phyloP scores from a whole-genome alignment of 2,329 filamentous ascomycete species.

The Neospermospora avenae region DNA sequence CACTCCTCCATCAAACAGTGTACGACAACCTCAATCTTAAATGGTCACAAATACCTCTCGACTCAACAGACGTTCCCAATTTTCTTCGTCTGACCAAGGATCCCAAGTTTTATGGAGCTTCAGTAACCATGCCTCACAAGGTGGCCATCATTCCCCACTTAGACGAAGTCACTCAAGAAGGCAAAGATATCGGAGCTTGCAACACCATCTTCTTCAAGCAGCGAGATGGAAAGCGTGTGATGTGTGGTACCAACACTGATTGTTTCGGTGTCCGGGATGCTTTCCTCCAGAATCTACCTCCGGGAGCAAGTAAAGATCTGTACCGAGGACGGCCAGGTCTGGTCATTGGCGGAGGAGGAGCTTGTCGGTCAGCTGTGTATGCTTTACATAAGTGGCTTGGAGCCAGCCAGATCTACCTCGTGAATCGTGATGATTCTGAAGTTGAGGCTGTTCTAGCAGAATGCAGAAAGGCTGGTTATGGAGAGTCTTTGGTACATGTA shows the following conservation, averaged over 20 bases:
- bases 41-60: slow-evolving; percentile 51
- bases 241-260: slow-evolving; percentile 70
- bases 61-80: slow-evolving; percentile 46
- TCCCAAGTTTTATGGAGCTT: slow-evolving; percentile 62
- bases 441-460: slow-evolving; percentile 21
- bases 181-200: slow-evolving; percentile 68
- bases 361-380: slow-evolving; percentile 71
- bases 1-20: slow-evolving; percentile 50
- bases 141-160: slow-evolving; percentile 69
- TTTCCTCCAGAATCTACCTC: slow-evolving; percentile 42
- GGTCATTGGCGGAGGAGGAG: slow-evolving; percentile 63
- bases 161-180: slow-evolving; percentile 69
- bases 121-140: slow-evolving; percentile 82
- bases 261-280: slow-evolving; percentile 68
- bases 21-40: slow-evolving; percentile 47
- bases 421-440: slow-evolving; percentile 21
- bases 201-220: slow-evolving; percentile 66
- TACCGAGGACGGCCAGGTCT: slow-evolving; percentile 54
- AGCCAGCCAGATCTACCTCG: slow-evolving; percentile 21
- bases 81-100: slow-evolving; percentile 52
- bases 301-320: slow-evolving; percentile 24
- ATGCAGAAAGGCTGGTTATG: slow-evolving; percentile 20
- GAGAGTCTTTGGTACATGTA: slow-evolving; percentile 20
- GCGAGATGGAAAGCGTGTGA: slow-evolving; percentile 13
- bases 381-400: slow-evolving; percentile 40